Evolutionary conservation across 805 yeast species (phyloP).

Genomic region (Hanseniaspora pseudoguilliermondii): DNA sequence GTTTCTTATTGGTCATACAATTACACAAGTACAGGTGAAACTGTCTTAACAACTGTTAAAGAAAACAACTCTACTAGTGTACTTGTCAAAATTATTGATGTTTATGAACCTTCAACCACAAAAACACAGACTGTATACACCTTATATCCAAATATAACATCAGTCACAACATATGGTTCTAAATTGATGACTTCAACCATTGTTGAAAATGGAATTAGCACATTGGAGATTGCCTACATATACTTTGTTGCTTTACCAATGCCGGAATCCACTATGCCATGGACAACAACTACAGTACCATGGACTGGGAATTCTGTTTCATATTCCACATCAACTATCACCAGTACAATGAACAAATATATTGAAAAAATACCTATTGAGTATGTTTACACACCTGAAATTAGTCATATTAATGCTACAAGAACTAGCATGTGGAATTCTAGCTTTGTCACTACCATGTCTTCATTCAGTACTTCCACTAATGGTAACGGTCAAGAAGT

Average conservation of each 20-base stretch:
- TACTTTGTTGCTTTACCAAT: background rate
- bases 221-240: background rate
- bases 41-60: background rate
- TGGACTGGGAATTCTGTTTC: background rate
- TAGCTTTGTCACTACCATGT: background rate
- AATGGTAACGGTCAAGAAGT: background rate
- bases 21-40: background rate
- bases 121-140: background rate
- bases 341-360: background rate
- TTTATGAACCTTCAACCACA: background rate
- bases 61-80: background rate
- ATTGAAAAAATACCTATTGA: background rate
- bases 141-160: background rate
- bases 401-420: background rate
- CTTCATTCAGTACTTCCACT: background rate
- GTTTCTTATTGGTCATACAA: conserved; percentile 9
- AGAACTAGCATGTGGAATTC: background rate
- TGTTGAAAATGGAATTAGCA: background rate
- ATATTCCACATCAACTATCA: background rate
- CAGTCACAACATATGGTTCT: background rate
- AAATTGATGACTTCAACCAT: background rate
- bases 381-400: background rate
- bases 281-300: background rate
- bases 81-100: background rate
- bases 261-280: background rate